Percentiles rank a stretch among this genome's conserved stretches.
These are phyloP conservation scores for Capronia epimyces DNA, from an alignment of 2,329 filamentous ascomycete species.

Conservation along the genomic window DNA sequence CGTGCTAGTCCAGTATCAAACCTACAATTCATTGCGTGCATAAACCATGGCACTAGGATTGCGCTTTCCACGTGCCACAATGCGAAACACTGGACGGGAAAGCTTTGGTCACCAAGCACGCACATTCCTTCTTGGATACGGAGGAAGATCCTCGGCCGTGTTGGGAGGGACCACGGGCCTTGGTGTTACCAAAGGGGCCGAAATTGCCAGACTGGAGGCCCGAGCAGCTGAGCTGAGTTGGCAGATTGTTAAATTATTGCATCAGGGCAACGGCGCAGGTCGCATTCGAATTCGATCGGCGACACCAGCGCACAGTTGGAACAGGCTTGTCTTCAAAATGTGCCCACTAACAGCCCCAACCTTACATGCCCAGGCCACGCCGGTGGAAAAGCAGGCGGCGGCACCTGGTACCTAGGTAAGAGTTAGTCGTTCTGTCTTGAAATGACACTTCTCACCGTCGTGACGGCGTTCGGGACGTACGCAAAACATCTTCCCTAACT, in stretches of 20 bases:
- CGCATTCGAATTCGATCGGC: background rate
- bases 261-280: background rate
- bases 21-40: background rate
- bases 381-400: background rate
- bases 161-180: background rate
- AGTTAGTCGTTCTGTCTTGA: background rate
- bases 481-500: background rate
- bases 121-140: background rate
- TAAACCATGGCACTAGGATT: background rate
- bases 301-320: background rate
- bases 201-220: background rate
- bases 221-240: background rate
- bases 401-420: background rate
- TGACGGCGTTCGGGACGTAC: background rate
- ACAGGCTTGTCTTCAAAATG: background rate
- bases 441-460: background rate
- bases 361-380: background rate
- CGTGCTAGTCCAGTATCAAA: background rate
- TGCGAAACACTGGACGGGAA: slow-evolving; percentile 2
- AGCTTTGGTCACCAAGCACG: background rate
- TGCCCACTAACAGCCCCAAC: background rate
- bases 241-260: background rate
- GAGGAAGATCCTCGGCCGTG: background rate
- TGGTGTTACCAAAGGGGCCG: background rate
- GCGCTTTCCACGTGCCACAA: slow-evolving; percentile 4